Evolutionary conservation across 345 rosid species (phyloP), one percentile per base, ranked within the genome.

Genomic region (Arabis alpina): DNA sequence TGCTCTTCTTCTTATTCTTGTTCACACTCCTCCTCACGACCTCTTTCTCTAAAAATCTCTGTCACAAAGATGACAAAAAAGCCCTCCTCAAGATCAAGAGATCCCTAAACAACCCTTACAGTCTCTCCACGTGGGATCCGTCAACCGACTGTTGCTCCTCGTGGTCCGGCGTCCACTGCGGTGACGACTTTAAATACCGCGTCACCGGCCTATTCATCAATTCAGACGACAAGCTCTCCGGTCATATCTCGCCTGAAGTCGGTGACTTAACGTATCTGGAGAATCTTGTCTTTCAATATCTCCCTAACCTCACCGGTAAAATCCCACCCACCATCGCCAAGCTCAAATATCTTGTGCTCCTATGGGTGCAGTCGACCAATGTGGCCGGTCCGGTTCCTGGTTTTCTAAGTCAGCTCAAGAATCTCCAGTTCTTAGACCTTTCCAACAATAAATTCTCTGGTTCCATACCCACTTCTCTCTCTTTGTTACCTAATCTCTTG

Each of bases 111-210:
- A 74, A 87, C 68, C 96, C 96, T 41, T 87, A 84, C 81, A 77
- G 78, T 54, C 78, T 86, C 10, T 83, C 92, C 51, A 86, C 98
- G 0, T 89, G 98, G 98, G 15, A 81, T 3, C 79, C 86, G 0
- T 66, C 76, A 54, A 69, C 84, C 1, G 96, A 88, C 64, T 92
- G 94, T 76, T 90, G 97, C 34, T 30, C 34, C 77, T 93, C 47
- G 1, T 93, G 97, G 97, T 81, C 86, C 68, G 75, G 79, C 30
- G 87, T 93, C 11, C 74, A 81, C 36, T 92, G 98, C 51, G 81
- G 89, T 36, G 56, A 59, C 48, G 78, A 81, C 74, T 80, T 81
- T 61, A 84, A 82, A 75, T 62, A 88, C 80, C 91, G 95, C 14
- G 83, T 90, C 67, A 78, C 64, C 54, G 58, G 86, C 41, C 80